A percentile compares a stretch with the other conserved stretches of the same genome.
Conservation (phyloP, 306 rosid species). For the Geum urbanum region DNA sequence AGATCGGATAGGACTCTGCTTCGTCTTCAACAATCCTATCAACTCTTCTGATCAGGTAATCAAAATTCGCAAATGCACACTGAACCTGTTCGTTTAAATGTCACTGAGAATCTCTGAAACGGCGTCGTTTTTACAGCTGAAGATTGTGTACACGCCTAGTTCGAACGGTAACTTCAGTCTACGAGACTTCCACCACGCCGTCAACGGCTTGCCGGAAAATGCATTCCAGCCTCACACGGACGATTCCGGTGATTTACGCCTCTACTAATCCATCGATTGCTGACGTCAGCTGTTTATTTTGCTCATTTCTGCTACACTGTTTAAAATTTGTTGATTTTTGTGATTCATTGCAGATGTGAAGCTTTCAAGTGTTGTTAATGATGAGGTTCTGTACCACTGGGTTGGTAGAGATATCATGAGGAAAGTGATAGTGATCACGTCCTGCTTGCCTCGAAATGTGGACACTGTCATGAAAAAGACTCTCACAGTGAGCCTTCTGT, state of each 20-base stretch:
- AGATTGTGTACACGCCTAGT: conserved; percentile 42
- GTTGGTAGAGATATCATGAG: conserved; percentile 64
- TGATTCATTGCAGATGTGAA: conserved; percentile 40
- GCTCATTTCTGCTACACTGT: not conserved
- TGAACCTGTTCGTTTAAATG: not conserved
- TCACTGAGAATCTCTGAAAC: not conserved
- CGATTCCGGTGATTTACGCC: conserved; percentile 25
- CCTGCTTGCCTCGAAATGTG: conserved; percentile 50
- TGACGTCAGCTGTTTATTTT: not conserved
- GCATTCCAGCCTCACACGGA: conserved; percentile 42
- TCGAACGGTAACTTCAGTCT: conserved; percentile 53
- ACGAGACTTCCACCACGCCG: conserved; percentile 66
- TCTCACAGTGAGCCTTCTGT: conserved; percentile 45
- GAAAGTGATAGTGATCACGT: conserved; percentile 56
- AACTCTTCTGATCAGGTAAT: conserved; percentile 51
- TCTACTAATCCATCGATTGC: not conserved
- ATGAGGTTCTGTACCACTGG: conserved; percentile 67
- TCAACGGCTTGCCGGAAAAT: conserved; percentile 50
- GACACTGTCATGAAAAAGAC: conserved; percentile 44
- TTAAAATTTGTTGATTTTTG: not conserved
- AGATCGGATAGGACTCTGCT: conserved; percentile 64
- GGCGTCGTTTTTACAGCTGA: conserved; percentile 38
- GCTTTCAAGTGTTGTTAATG: conserved; percentile 56
- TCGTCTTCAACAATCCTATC: conserved; percentile 39
- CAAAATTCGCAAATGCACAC: not conserved